Evolutionary conservation across 345 rosid genomes (phyloP).

Genomic region (Boechera divaricarpa): DNA sequence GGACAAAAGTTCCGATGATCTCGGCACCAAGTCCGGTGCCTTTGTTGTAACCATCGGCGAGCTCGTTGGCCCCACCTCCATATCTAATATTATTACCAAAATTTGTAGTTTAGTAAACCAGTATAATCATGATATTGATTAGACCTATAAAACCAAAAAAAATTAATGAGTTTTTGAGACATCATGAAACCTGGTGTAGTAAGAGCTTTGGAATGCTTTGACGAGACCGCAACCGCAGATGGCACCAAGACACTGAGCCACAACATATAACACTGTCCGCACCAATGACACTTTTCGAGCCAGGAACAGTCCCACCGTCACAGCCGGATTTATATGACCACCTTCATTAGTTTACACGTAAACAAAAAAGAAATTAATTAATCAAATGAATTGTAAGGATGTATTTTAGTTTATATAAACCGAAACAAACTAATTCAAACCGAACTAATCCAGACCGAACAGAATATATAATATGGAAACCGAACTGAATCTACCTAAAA

Average conservation of each 20-base stretch:
- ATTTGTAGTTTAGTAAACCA: slow-evolving; percentile 3
- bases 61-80: slow-evolving; percentile 61
- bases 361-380: not conserved
- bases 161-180: not conserved
- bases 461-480: not conserved
- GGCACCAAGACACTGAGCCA: slow-evolving; percentile 75
- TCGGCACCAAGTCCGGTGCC: slow-evolving; percentile 61
- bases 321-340: slow-evolving; percentile 74
- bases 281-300: slow-evolving; percentile 60
- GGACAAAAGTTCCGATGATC: slow-evolving; percentile 61
- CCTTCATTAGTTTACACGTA: slow-evolving; percentile 42
- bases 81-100: slow-evolving; percentile 17
- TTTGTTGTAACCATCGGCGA: slow-evolving; percentile 56
- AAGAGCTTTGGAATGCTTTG: slow-evolving; percentile 64
- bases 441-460: not conserved
- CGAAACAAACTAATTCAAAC: not conserved
- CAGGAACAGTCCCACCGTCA: slow-evolving; percentile 66
- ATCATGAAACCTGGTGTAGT: slow-evolving; percentile 52
- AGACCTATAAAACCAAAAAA: not conserved
- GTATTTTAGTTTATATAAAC: not conserved
- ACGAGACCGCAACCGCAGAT: slow-evolving; percentile 68
- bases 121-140: not conserved
- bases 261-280: slow-evolving; percentile 63
- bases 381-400: not conserved
- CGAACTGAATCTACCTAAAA: not conserved